Base-by-base conservation (phyloP, 768 basidiomycete species). In the Lactarius sanguifluus region DNA sequence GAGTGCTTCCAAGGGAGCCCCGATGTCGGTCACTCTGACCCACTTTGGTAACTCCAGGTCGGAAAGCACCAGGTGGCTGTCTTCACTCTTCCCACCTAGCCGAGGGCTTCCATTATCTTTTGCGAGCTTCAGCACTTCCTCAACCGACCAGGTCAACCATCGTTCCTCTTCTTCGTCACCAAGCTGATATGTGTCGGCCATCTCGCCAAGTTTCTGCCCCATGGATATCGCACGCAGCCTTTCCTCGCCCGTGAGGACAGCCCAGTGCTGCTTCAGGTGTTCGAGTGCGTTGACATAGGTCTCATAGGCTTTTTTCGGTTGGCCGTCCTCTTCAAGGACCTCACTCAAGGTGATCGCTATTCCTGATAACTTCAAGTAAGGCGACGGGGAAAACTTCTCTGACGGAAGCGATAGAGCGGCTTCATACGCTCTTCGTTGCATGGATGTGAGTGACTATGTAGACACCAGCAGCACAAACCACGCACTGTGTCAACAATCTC, bases 311-410 rank as follows among this genome's bases (percentile, higher is more conserved):
- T 71, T 70, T 36, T 72, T 59, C 1, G 75, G 73, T 12, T 70
- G 74, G 18, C 80, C 74, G 0, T 76, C 74, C 20, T 73, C 72
- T 71, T 88, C 86, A 18, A 85, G 75, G 3, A 87, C 81, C 59
- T 84, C 85, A 2, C 83, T 86, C 56, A 90, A 78, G 3, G 81
- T 77, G 32, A 87, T 81, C 2, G 84, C 89, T 15, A 91, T 83
- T 3, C 90, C 90, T 0, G 88, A 85, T 0, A 84, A 77, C 73
- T 90, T 91, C 64, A 90, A 81, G 63, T 86, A 81, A 0, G 88
- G 85, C 23, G 83, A 78, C 2, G 79, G 66, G 0, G 75, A 69
- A 59, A 83, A 75, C 23, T 56, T 69, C 1, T 75, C 73, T 28
- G 76, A 63, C 0, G 80, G 81, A 5, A 88, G 79, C 0, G 73